A percentile compares a stretch with the other conserved stretches of the same genome.
Conservation (phyloP, 169 alveolate genomes). For the Perkinsus olseni region DNA sequence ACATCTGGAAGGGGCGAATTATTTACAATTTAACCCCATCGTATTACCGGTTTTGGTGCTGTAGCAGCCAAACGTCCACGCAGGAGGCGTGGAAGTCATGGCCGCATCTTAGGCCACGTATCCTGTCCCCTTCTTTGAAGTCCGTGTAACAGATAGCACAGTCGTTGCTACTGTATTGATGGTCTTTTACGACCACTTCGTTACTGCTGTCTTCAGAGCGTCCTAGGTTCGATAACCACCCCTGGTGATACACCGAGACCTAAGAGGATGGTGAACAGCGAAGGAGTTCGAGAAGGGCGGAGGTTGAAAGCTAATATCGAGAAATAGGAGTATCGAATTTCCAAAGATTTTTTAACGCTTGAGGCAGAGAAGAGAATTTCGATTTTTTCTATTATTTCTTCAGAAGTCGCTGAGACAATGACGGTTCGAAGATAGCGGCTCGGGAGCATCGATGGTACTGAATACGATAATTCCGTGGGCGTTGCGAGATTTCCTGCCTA, state of each 20-base stretch:
- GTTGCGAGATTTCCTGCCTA: too few species aligned
- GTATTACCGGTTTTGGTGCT: not conserved
- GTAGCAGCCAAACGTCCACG: not conserved
- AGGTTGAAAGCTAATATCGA: too few species aligned
- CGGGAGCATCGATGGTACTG: too few species aligned
- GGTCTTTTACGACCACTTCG: not conserved
- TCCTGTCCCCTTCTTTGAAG: not conserved
- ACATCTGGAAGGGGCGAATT: not conserved
- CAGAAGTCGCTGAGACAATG: too few species aligned
- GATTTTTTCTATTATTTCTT: too few species aligned
- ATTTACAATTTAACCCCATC: not conserved
- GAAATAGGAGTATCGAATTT: too few species aligned
- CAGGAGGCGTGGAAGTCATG: not conserved
- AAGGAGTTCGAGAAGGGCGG: too few species aligned
- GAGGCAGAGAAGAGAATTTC: too few species aligned
- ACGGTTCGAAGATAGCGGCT: too few species aligned
- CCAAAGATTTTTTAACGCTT: too few species aligned
- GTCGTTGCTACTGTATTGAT: not conserved
- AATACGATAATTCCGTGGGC: too few species aligned
- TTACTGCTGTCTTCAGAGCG: not conserved
- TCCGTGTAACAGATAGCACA: not conserved
- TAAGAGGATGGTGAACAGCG: not conserved
- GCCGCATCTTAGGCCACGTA: conserved; percentile 1
- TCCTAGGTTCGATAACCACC: not conserved
- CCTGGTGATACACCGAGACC: not conserved